phyloP scores from a whole-genome alignment of 148 eudicot species.

The Fagopyrum homotropicum region DNA sequence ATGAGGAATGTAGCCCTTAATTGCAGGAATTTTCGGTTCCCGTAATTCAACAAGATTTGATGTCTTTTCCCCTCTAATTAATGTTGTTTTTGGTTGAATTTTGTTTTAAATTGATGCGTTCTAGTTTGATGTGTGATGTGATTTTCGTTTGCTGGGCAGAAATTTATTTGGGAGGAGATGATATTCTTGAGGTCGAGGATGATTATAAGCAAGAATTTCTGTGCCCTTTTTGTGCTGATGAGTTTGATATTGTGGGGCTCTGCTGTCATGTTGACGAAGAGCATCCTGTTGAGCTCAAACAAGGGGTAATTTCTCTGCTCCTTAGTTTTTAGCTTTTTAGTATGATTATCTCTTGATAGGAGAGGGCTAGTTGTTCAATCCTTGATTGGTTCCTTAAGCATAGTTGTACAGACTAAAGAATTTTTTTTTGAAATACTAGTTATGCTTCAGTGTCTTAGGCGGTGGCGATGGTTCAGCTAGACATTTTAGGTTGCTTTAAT shows the following conservation, averaged over 20 bases:
- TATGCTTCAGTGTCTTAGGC: background rate
- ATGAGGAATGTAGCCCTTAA: slow-evolving; percentile 1
- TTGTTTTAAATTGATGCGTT: background rate
- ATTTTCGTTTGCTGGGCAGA: slow-evolving; percentile 28
- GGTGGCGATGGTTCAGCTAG: background rate
- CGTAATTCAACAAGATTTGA: background rate
- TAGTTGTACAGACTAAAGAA: background rate
- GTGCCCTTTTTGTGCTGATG: slow-evolving; percentile 90
- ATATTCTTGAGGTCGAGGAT: slow-evolving; percentile 44
- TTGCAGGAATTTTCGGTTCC: background rate
- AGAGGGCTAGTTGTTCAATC: background rate
- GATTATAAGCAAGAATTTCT: slow-evolving; percentile 68
- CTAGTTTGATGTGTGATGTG: background rate
- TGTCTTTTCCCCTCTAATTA: background rate
- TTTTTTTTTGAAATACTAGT: background rate
- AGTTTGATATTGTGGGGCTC: slow-evolving; percentile 82
- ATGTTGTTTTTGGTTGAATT: background rate
- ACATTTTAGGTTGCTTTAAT: background rate
- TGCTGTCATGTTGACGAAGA: slow-evolving; percentile 94
- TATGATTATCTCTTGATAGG: background rate
- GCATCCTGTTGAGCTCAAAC: slow-evolving; percentile 66
- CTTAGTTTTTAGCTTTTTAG: background rate
- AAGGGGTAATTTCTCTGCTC: slow-evolving; percentile 54
- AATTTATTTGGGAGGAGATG: slow-evolving; percentile 48
- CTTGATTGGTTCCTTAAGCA: background rate